Percentiles rank a stretch among this genome's conserved stretches.
These are phyloP conservation scores for Blastocystis sp. DNA, from an alignment of 352 stramenopile species.

Conservation along the genomic window DNA sequence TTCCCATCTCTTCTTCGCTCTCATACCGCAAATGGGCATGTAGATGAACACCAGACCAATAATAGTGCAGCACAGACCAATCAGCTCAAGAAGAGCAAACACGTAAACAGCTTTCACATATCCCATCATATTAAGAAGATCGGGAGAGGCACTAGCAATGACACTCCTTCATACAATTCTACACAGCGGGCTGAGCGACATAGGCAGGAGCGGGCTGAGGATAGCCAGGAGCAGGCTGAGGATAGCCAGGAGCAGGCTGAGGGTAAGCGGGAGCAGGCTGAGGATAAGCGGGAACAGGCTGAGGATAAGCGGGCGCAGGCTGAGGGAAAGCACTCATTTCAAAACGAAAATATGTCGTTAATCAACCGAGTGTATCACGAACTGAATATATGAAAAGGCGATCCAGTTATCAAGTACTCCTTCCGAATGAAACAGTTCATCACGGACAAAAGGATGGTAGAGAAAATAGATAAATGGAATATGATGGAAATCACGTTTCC, in stretches of 20 bases:
- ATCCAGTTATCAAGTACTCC: too few relatives aligned
- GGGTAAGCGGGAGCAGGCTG: not conserved
- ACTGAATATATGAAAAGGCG: too few relatives aligned
- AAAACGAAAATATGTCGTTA: too few relatives aligned
- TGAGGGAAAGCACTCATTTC: too few relatives aligned
- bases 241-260: not conserved
- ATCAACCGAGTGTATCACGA: too few relatives aligned
- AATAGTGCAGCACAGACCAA: not conserved
- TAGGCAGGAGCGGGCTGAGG: not conserved
- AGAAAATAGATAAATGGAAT: too few relatives aligned
- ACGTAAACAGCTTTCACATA: not conserved
- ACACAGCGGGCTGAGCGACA: not conserved
- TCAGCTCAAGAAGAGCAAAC: not conserved
- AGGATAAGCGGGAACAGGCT: not conserved
- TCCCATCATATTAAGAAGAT: conserved; percentile 1
- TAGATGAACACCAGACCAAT: conserved; percentile 1
- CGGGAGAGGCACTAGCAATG: not conserved
- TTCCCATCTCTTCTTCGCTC: not conserved
- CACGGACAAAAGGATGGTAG: too few relatives aligned
- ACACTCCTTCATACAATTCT: not conserved
- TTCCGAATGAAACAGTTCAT: too few relatives aligned
- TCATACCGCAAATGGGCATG: conserved; percentile 17
- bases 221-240: not conserved
- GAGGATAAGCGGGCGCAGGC: not conserved
- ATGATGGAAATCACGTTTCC: too few relatives aligned